These are phyloP conservation scores for Guillardia theta DNA, from an alignment of 78 protist species.

Conservation along the genomic window DNA sequence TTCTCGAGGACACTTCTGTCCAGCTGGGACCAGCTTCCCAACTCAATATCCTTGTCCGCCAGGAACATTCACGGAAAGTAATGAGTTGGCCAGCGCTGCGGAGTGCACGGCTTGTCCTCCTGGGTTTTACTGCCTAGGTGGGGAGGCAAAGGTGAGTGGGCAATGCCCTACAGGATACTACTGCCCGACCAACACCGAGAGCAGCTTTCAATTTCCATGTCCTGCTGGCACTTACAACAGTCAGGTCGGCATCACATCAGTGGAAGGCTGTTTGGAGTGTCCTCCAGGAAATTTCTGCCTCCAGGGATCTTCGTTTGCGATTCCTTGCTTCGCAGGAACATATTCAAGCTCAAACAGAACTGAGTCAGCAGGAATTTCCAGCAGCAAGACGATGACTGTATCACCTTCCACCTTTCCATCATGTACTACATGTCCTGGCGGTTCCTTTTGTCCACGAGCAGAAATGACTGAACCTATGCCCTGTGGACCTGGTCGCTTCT, in stretches of 20 bases:
- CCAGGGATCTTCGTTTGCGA: not conserved
- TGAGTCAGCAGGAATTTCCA: not conserved
- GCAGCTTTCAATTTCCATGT: not conserved
- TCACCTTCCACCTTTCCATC: not conserved
- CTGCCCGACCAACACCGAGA: not conserved
- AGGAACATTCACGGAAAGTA: not conserved
- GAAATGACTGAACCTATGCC: not conserved
- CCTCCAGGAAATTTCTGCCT: not conserved
- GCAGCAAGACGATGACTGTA: not conserved
- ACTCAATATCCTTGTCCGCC: not conserved
- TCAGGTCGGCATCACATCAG: not conserved
- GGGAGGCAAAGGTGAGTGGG: not conserved
- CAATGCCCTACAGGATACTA: not conserved
- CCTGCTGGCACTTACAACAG: not conserved
- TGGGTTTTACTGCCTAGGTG: conserved; percentile 4
- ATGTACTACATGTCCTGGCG: conserved; percentile 1
- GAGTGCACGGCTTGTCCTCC: not conserved
- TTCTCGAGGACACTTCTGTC: not conserved
- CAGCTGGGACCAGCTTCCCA: not conserved
- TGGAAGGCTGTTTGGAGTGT: not conserved
- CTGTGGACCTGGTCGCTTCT: not conserved
- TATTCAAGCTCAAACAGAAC: not conserved
- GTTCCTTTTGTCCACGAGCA: not conserved
- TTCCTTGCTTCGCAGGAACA: not conserved
- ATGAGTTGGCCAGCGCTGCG: not conserved